These are phyloP conservation scores for Podila epigama DNA, from an alignment of 192 early-diverging fungal species.

Conservation along the genomic window DNA sequence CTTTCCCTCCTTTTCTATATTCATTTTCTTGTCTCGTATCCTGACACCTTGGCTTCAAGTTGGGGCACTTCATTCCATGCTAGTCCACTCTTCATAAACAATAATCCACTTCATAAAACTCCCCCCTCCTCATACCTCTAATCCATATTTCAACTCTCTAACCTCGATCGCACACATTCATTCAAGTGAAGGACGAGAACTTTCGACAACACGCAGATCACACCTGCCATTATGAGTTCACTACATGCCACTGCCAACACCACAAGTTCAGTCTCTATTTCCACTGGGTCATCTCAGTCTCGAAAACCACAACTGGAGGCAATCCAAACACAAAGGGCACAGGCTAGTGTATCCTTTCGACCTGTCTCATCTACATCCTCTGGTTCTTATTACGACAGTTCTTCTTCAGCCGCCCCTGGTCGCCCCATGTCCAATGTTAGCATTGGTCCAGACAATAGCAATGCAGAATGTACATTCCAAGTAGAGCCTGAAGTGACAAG, in stretches of 20 bases:
- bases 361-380: constrained; percentile 12
- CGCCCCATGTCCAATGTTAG: neutral
- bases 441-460: neutral
- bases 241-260: neutral
- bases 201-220: no score
- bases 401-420: neutral
- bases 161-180: no score
- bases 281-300: neutral
- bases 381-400: neutral
- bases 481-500: neutral
- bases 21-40: no score
- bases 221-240: no score
- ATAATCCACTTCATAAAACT: no score
- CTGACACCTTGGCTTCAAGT: no score
- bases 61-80: no score
- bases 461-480: neutral
- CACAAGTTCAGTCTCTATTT: neutral
- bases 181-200: no score
- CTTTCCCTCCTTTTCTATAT: neutral
- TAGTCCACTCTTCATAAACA: no score
- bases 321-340: constrained; percentile 18
- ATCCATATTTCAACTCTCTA: no score
- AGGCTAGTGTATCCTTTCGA: constrained; percentile 21
- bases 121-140: no score
- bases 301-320: constrained; percentile 10